phyloP scores from a whole-genome alignment of 2,329 filamentous ascomycete genomes.

The Cyclaneusma minus region DNA sequence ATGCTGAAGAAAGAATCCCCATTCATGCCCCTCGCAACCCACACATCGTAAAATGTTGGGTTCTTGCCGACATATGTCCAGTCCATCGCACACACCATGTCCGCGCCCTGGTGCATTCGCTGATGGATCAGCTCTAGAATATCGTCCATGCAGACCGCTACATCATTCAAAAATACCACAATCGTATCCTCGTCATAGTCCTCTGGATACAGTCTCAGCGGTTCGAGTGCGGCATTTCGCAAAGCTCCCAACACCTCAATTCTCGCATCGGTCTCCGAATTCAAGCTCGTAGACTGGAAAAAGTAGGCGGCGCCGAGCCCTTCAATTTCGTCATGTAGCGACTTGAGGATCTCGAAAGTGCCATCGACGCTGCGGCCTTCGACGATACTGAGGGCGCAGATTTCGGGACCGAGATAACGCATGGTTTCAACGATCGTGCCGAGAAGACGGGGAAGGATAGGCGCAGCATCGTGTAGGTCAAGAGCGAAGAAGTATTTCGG shows the following conservation, averaged over 20 bases:
- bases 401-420: conserved; percentile 30
- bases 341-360: conserved; percentile 31
- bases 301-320: conserved; percentile 24
- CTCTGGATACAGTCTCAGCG: conserved; percentile 20
- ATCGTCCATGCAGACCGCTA: conserved; percentile 35
- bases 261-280: conserved; percentile 27
- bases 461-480: conserved; percentile 28
- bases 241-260: conserved; percentile 32
- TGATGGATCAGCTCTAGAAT: conserved; percentile 40
- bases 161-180: conserved; percentile 37
- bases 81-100: conserved; percentile 44
- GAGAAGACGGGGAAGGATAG: conserved; percentile 32
- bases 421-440: conserved; percentile 34
- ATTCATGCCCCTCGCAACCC: conserved; percentile 33
- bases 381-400: conserved; percentile 37
- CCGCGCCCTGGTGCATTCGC: conserved; percentile 26
- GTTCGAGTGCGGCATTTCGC: conserved; percentile 34
- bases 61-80: conserved; percentile 30
- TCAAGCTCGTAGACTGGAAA: conserved; percentile 24
- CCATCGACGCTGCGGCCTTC: conserved; percentile 39
- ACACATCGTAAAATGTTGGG: conserved; percentile 40
- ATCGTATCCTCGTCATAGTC: conserved; percentile 22
- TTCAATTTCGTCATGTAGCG: conserved; percentile 24
- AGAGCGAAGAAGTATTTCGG: conserved; percentile 34
- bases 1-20: conserved; percentile 41